Conservation (phyloP, 2,329 filamentous ascomycete species). For the Amesomyces nigricolor region DNA sequence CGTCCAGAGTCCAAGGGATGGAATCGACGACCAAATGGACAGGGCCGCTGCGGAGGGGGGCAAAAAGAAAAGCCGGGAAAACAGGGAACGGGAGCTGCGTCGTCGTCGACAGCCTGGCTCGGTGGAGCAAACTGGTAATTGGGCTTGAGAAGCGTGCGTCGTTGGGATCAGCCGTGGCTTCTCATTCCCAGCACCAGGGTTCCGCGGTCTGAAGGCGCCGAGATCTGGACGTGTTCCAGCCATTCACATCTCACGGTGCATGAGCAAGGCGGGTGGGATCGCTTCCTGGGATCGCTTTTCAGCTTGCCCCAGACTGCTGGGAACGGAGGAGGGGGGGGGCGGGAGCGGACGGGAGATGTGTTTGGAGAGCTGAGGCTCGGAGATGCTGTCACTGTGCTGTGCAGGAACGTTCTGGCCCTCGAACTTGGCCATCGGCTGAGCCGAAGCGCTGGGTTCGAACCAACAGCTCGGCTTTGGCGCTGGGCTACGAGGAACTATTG, state of each 20-base stretch:
- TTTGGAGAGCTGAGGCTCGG: neutral
- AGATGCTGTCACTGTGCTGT: neutral
- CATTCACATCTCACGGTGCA: conserved; percentile 7
- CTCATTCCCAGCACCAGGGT: neutral
- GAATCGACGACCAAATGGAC: too few relatives aligned
- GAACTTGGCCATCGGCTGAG: too few relatives aligned
- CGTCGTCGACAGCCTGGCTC: neutral
- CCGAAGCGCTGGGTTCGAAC: neutral
- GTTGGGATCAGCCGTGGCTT: conserved; percentile 2
- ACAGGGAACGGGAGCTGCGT: neutral
- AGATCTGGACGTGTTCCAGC: conserved; percentile 8
- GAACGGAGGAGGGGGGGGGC: neutral
- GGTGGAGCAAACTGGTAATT: neutral
- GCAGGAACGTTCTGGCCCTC: too few relatives aligned
- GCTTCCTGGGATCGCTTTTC: conserved; percentile 1
- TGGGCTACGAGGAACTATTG: neutral
- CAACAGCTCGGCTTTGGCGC: neutral
- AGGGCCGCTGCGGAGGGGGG: too few relatives aligned
- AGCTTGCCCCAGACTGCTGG: conserved; percentile 9
- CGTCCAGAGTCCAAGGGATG: neutral
- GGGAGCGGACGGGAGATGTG: neutral
- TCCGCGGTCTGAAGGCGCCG: neutral
- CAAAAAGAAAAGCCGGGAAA: neutral
- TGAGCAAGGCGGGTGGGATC: neutral
- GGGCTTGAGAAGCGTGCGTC: neutral